These are phyloP conservation scores for Ascochyta clinopodiicola DNA, from an alignment of 2,329 filamentous ascomycete species.

Conservation along the genomic window DNA sequence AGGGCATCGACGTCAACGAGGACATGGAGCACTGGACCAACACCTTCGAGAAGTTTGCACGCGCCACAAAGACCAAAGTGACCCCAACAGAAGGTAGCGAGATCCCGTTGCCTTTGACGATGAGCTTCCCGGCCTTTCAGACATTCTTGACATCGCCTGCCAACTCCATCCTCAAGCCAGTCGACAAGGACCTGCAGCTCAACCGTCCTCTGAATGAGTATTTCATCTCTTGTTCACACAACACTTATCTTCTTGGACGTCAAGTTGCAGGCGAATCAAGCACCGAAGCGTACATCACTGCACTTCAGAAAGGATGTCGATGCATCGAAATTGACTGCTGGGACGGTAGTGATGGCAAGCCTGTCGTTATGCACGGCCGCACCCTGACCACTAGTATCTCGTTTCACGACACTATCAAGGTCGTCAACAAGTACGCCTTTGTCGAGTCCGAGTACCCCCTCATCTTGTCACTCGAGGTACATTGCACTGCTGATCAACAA, in stretches of 20 bases:
- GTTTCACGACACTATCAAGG: conserved; percentile 89
- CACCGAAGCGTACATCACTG: conserved; percentile 91
- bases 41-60: conserved; percentile 73
- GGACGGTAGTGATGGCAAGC: conserved; percentile 88
- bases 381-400: conserved; percentile 88
- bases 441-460: conserved; percentile 84
- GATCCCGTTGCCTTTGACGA: conserved; percentile 59
- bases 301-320: conserved; percentile 85
- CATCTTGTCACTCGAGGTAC: conserved; percentile 94
- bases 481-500: conserved; percentile 86
- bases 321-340: conserved; percentile 98
- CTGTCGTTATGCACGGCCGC: conserved; percentile 87
- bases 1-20: conserved; percentile 76
- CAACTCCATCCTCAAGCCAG: conserved; percentile 71
- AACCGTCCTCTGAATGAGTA: conserved; percentile 93
- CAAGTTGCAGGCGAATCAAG: conserved; percentile 91
- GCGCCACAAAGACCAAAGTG: conserved; percentile 46
- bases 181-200: conserved; percentile 68
- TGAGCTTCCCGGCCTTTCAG: conserved; percentile 81
- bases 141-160: conserved; percentile 55
- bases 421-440: conserved; percentile 95
- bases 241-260: conserved; percentile 91
- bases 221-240: conserved; percentile 98
- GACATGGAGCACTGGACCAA: conserved; percentile 72
- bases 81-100: conserved; percentile 49